Conservation (phyloP, 495 filamentous ascomycete genomes). For the Trichoderma parareesei region DNA sequence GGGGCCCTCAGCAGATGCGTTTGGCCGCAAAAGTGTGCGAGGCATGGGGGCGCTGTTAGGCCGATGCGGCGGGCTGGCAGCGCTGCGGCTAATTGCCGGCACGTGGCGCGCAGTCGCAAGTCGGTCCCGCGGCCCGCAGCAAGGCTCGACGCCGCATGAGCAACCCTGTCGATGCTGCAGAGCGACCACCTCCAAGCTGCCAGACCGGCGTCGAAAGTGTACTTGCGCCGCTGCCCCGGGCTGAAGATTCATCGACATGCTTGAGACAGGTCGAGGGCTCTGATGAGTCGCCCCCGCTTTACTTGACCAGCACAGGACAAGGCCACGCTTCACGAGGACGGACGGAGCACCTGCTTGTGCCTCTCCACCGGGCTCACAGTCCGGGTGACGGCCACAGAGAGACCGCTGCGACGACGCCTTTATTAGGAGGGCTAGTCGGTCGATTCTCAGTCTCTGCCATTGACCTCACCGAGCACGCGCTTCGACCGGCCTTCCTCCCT, state of each 20-base stretch:
- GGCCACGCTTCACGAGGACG: not conserved
- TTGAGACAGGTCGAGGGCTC: slow-evolving; percentile 6
- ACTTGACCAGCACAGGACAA: not conserved
- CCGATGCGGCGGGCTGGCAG: not conserved
- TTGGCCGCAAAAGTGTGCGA: not conserved
- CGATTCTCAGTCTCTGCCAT: not conserved
- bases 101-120: not conserved
- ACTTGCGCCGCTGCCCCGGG: not conserved
- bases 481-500: not conserved
- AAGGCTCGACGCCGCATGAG: slow-evolving; percentile 2
- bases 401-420: too few species aligned
- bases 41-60: not conserved
- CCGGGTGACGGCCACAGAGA: not conserved
- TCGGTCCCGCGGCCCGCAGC: not conserved
- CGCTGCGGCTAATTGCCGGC: not conserved
- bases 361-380: not conserved
- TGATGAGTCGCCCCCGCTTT: slow-evolving; percentile 10
- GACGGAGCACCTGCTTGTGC: not conserved
- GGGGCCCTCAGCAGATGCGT: not conserved
- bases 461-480: not conserved
- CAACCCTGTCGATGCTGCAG: slow-evolving; percentile 10
- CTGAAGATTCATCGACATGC: not conserved
- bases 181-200: not conserved
- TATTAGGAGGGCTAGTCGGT: not conserved
- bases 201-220: not conserved